Evolutionary conservation across 1,284 basidiomycete genomes (phyloP).

Genomic region (Crucibulum parvulum): DNA sequence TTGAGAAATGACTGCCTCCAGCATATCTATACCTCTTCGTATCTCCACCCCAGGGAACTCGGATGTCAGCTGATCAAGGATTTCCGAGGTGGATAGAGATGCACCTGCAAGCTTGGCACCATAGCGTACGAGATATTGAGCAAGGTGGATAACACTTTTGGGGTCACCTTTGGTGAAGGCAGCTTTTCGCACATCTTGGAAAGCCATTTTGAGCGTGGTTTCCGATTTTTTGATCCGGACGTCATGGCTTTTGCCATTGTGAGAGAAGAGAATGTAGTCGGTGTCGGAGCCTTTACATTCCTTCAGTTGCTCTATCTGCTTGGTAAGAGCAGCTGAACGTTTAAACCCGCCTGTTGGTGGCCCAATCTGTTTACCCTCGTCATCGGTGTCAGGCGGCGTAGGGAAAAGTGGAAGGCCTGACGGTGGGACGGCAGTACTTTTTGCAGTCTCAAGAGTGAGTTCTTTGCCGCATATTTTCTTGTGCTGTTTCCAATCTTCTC

Average conservation of each 20-base stretch:
- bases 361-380: not conserved
- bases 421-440: not conserved
- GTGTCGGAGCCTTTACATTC: not conserved
- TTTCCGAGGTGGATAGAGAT: no score
- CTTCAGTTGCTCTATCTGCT: not conserved
- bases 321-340: not conserved
- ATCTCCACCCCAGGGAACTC: no score
- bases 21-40: no score
- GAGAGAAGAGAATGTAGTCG: not conserved
- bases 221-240: not conserved
- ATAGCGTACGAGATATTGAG: no score
- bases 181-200: no score
- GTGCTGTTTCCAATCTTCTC: not conserved
- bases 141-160: no score
- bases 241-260: not conserved
- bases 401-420: not conserved
- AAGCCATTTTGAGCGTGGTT: no score
- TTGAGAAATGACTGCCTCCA: no score
- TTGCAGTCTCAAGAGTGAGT: not conserved
- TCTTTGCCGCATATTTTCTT: not conserved
- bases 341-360: not conserved
- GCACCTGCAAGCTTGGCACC: no score
- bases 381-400: not conserved
- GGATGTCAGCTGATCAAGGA: no score
- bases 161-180: no score